These are phyloP conservation scores for Pulveroboletus ravenelii DNA, from an alignment of 768 basidiomycete genomes.

Conservation along the genomic window DNA sequence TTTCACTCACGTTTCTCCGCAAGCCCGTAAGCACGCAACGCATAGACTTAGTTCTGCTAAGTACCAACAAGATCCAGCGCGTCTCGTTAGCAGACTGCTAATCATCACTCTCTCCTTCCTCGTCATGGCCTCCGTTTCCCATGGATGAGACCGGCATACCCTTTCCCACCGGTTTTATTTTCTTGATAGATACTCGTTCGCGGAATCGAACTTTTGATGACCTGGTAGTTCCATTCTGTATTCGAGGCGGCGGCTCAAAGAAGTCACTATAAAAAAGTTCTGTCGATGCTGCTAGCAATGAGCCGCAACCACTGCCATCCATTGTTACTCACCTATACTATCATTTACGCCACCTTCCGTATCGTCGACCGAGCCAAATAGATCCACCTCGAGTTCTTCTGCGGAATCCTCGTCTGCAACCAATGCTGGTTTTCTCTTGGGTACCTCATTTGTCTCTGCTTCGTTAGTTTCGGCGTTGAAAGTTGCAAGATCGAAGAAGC, in stretches of 20 bases:
- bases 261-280: conserved; percentile 74
- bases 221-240: conserved; percentile 13
- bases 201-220: conserved; percentile 66
- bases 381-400: conserved; percentile 56
- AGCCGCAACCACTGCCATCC: background rate
- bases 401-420: conserved; percentile 46
- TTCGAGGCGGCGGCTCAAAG: conserved; percentile 58
- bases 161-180: conserved; percentile 70
- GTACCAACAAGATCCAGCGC: too few species aligned
- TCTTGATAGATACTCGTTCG: conserved; percentile 77
- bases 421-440: conserved; percentile 55
- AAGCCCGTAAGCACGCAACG: too few species aligned
- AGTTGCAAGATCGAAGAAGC: conserved; percentile 80
- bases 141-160: conserved; percentile 48
- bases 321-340: conserved; percentile 35
- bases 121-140: conserved; percentile 31
- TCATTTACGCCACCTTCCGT: conserved; percentile 38
- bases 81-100: conserved; percentile 12
- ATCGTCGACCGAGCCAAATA: conserved; percentile 60
- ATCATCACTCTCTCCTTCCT: conserved; percentile 38
- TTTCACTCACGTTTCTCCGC: too few species aligned
- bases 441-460: conserved; percentile 60
- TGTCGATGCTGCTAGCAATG: conserved; percentile 24
- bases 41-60: too few species aligned
- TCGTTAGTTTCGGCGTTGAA: conserved; percentile 87